Evolutionary conservation across 2,329 filamentous ascomycete species (phyloP).

Genomic region (Myriangium duriaei): DNA sequence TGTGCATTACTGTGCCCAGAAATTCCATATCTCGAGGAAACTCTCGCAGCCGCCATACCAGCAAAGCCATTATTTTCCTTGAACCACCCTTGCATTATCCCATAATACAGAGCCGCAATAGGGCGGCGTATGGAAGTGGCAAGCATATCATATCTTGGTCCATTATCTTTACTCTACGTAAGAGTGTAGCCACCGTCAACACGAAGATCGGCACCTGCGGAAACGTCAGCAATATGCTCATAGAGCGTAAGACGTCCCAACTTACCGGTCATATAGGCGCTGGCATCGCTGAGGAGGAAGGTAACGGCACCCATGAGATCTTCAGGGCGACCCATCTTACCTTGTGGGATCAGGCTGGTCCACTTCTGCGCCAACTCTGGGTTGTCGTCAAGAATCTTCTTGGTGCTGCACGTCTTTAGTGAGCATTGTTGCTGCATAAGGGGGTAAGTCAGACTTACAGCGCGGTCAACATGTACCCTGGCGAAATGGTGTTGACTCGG

Average conservation of each 20-base stretch:
- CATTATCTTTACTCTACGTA: too few relatives aligned
- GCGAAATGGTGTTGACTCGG: conserved; percentile 87
- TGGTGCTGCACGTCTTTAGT: conserved; percentile 46
- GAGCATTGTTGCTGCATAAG: neutral
- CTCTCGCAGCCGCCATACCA: too few relatives aligned
- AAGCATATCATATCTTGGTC: too few relatives aligned
- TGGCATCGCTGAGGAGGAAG: conserved; percentile 71
- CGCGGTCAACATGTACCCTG: conserved; percentile 91
- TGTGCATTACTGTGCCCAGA: too few relatives aligned
- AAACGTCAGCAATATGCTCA: neutral
- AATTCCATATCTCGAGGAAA: too few relatives aligned
- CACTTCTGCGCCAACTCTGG: conserved; percentile 81
- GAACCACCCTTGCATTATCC: too few relatives aligned
- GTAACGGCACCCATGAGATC: conserved; percentile 90
- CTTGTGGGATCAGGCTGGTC: conserved; percentile 83
- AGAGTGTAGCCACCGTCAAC: conserved; percentile 33
- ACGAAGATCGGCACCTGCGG: conserved; percentile 25
- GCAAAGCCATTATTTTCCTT: too few relatives aligned
- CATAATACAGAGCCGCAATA: too few relatives aligned
- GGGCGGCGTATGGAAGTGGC: too few relatives aligned
- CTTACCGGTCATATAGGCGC: conserved; percentile 51
- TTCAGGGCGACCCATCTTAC: conserved; percentile 80
- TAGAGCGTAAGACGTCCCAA: neutral
- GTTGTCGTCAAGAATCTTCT: conserved; percentile 90
- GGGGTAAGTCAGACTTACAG: conserved; percentile 47